These are phyloP conservation scores for Dipteronia sinensis DNA, from an alignment of 345 rosid genomes.

Conservation along the genomic window DNA sequence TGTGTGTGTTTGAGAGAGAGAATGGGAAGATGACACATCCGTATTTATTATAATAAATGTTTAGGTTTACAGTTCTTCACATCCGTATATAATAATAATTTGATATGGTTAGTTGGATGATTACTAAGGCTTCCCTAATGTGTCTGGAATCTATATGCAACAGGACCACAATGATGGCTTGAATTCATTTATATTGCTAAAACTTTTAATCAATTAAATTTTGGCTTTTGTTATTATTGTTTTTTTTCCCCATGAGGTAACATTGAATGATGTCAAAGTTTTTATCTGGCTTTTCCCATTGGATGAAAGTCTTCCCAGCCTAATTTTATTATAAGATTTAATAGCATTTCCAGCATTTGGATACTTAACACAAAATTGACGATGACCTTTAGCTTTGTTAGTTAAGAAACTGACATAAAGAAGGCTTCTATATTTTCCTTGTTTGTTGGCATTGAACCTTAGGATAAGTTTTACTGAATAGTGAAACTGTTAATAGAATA, in stretches of 20 bases:
- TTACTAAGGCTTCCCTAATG: not conserved
- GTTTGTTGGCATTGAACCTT: not conserved
- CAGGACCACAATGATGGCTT: not conserved
- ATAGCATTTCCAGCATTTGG: not conserved
- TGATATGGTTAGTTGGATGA: not conserved
- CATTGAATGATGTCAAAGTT: not conserved
- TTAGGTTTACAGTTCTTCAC: not conserved
- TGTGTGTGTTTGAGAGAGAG: not conserved
- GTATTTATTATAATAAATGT: not conserved
- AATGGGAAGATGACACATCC: not conserved
- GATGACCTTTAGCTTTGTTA: not conserved
- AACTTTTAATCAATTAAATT: not conserved
- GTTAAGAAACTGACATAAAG: not conserved
- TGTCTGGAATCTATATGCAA: not conserved
- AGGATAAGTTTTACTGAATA: not conserved
- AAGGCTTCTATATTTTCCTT: not conserved
- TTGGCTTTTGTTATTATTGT: not conserved
- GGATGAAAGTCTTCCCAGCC: not conserved
- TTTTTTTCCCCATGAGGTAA: not conserved
- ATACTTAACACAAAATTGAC: not conserved
- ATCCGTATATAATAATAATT: not conserved
- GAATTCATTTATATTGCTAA: not conserved
- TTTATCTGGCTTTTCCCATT: not conserved
- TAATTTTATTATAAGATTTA: not conserved
- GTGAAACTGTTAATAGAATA: conserved; percentile 10